Evolutionary conservation across 305 asterid genomes (phyloP).

Genomic region (Rubia peregrina): DNA sequence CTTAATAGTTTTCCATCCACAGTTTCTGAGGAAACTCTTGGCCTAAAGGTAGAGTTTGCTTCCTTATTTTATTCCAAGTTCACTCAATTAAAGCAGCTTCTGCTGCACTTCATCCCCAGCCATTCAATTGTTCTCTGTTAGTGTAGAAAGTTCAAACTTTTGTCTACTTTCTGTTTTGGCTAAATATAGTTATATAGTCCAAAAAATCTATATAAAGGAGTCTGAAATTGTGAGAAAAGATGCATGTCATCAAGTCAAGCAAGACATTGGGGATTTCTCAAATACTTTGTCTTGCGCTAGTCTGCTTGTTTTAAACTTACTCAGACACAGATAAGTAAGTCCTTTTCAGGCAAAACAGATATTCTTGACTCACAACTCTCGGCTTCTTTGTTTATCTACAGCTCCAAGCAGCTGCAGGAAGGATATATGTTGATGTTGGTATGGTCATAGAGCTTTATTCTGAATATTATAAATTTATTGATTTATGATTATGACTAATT

Average conservation of each 20-base stretch:
- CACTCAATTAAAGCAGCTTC: no score
- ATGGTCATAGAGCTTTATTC: conserved; percentile 24
- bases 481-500: neutral
- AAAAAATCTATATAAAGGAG: neutral
- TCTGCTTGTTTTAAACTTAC: no score
- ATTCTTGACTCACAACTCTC: neutral
- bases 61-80: neutral
- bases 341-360: neutral
- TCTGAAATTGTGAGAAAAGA: no score
- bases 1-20: conserved; percentile 83
- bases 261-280: neutral
- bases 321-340: neutral
- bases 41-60: conserved; percentile 57
- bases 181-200: neutral
- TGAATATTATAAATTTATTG: conserved; percentile 9
- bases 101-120: no score
- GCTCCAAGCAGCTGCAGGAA: conserved; percentile 72
- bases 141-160: neutral
- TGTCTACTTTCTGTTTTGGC: neutral
- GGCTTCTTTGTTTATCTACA: conserved; percentile 24
- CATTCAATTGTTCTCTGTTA: neutral
- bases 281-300: neutral
- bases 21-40: conserved; percentile 68
- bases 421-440: conserved; percentile 92
- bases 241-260: neutral